Evolutionary conservation across 306 rosid genomes (phyloP), one percentile per base, ranked within the genome.

Genomic region (Trichosanthes cucumerina): DNA sequence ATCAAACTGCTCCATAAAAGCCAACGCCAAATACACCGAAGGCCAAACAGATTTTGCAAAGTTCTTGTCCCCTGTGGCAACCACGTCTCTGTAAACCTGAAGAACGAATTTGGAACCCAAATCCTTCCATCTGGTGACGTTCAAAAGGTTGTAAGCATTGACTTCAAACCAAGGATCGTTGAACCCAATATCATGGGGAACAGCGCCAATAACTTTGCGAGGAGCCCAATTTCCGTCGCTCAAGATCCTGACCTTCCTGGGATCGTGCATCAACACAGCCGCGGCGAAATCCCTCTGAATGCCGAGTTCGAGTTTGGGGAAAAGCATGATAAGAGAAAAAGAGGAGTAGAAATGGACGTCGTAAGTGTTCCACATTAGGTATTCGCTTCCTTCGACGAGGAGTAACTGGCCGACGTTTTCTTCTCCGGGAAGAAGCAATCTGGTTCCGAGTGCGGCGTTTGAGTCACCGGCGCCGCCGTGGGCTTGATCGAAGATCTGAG

Each of bases 191-290:
- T 94, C 98, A 82, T 94, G 98, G 77, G 98, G 98, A 85, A 94
- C 96, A 56, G 98, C 96, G 59, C 97, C 98, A 23, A 94, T 92
- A 86, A 89, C 97, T 75, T 94, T 94, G 82, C 96, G 85, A 33
- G 89, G 79, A 34, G 26, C 96, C 88, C 83, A 87, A 19, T 62
- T 80, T 56, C 98, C 98, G 79, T 89, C 88, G 68, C 79, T 47
- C 60, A 94, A 79, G 79, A 87, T 82, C 81, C 79, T 80, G 87
- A 88, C 83, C 75, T 88, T 94, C 76, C 83, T 89, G 65, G 98
- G 95, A 82, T 94, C 98, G 54, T 94, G 98, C 95, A 92, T 92
- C 90, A 94, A 81, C 28, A 94, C 98, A 9, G 97, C 97, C n/a
- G 96, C 96, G 9, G 98, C 98, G 79, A 92, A 92, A 89, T 94